Base-by-base conservation (phyloP, 495 filamentous ascomycete genomes). In the Physcia stellaris region DNA sequence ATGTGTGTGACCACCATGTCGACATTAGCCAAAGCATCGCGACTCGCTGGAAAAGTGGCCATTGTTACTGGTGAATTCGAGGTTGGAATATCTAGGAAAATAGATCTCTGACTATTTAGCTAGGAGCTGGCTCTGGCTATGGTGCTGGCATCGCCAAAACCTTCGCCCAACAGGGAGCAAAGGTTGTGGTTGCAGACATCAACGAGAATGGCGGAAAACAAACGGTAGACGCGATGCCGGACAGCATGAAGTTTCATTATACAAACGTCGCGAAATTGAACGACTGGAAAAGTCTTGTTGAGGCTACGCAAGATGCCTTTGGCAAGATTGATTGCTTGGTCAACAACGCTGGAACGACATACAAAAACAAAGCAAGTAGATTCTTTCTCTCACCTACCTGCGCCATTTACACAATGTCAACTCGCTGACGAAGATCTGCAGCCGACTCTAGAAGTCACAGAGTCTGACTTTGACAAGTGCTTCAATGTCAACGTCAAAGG, bases 291-390 rank as follows among this genome's bases (percentile, higher is more conserved):
- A 38, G 35, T 0, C 49, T 70, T 6, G 51, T 75, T 6, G 54
- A 68, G 17, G 39, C 55, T 19, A 64, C 73, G 1, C 45, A 74
- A 7, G 54, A 50, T 9, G 56, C 57, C 21, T 74, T 62, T 32
- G 72, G 73, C 5, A 47, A 61, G 18, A 40, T 80, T 21, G 73
- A 79, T 45, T 61, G 76, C 4, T 45, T 76, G 32, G 67, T 80
- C 23, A 80, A 85, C 53, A 83, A 85, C 57, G 80, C 80, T 4
- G 80, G 80, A 1, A 75, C 75, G 23, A 68, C 67, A 4, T 83
- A 85, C 57, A 58, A 53, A 35, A 83, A 82, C 50, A 83, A 81
- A 64, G 65, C 57, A 13, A 16, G 42, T 40, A 33, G n/a, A n/a
- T n/a, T n/a, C n/a, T n/a, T n/a, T n/a, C n/a, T n/a, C n/a, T n/a